Percentiles rank a stretch among this genome's conserved stretches.
These are phyloP conservation scores for Plasmodium reichenowi DNA, from an alignment of 169 alveolate genomes.

Conservation along the genomic window DNA sequence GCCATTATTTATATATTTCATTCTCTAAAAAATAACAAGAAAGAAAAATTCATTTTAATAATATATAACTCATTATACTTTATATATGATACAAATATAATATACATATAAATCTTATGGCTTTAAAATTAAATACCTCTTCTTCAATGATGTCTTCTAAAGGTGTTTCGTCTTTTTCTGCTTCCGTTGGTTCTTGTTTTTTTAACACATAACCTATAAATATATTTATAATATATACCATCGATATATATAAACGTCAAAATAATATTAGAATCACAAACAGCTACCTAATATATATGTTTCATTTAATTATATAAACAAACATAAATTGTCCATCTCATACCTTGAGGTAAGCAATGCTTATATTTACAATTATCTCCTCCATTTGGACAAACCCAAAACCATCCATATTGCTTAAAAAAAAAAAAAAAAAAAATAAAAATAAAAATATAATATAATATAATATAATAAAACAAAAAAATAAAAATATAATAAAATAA, in stretches of 20 bases:
- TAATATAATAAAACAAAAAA: not conserved
- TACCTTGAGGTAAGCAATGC: conserved; percentile 98
- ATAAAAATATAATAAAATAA: too few relatives aligned
- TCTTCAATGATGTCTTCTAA: conserved; percentile 95
- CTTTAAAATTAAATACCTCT: conserved; percentile 82
- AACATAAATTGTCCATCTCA: conserved; percentile 25
- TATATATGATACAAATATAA: too few relatives aligned
- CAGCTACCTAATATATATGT: too few relatives aligned
- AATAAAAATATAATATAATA: too few relatives aligned
- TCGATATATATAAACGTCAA: too few relatives aligned
- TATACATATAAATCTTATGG: too few relatives aligned
- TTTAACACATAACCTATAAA: conserved; percentile 82
- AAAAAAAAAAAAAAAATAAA: not conserved
- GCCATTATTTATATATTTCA: conserved; percentile 75
- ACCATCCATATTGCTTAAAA: conserved; percentile 96
- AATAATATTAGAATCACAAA: too few relatives aligned
- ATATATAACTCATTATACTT: not conserved
- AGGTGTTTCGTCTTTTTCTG: conserved; percentile 90
- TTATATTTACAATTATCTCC: conserved; percentile 97
- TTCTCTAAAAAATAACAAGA: conserved; percentile 6
- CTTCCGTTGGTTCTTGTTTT: conserved; percentile 58
- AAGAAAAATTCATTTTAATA: not conserved
- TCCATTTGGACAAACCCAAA: conserved; percentile 99
- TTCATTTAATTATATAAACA: too few relatives aligned
- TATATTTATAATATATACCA: not conserved